Conservation (phyloP, 1,284 basidiomycete species). For the Cutaneotrichosporon cutaneum region DNA sequence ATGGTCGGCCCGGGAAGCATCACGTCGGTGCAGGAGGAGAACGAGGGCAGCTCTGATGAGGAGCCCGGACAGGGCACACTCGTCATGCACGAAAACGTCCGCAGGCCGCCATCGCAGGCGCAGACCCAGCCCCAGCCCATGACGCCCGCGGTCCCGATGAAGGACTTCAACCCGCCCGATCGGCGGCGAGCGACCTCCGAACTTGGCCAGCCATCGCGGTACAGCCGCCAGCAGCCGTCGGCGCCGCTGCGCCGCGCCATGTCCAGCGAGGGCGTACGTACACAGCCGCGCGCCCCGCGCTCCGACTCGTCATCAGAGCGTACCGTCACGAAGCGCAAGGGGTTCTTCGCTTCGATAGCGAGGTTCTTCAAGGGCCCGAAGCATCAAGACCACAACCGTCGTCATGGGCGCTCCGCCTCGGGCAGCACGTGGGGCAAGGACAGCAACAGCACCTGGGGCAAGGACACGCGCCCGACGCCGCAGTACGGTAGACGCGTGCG, state of each 20-base stretch:
- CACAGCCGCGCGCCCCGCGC: slow-evolving; percentile 19
- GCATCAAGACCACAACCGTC: slow-evolving; percentile 13
- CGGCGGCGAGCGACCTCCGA: slow-evolving; percentile 44
- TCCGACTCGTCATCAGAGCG: slow-evolving; percentile 43
- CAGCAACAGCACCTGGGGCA: neutral
- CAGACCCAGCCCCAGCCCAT: neutral
- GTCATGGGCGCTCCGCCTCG: slow-evolving; percentile 13
- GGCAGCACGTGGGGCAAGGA: neutral
- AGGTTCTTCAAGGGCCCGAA: slow-evolving; percentile 43
- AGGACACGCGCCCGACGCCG: neutral
- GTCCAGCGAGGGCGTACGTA: slow-evolving; percentile 35
- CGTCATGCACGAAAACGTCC: slow-evolving; percentile 47
- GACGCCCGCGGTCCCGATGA: neutral
- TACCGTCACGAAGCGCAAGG: slow-evolving; percentile 34
- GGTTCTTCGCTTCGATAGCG: slow-evolving; percentile 49
- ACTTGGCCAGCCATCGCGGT: slow-evolving; percentile 30
- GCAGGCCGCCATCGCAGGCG: neutral
- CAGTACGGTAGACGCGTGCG: slow-evolving; percentile 26
- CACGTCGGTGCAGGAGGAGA: slow-evolving; percentile 48
- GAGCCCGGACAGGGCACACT: slow-evolving; percentile 34
- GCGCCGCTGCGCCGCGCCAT: slow-evolving; percentile 39
- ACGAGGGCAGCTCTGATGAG: slow-evolving; percentile 46
- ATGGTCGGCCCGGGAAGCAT: slow-evolving; percentile 37
- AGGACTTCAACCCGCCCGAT: slow-evolving; percentile 10
- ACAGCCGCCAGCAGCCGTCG: slow-evolving; percentile 3